Percentiles rank a stretch among this genome's conserved stretches.
Conservation (phyloP, 2,329 filamentous ascomycete genomes). For the Ilyonectria destructans region DNA sequence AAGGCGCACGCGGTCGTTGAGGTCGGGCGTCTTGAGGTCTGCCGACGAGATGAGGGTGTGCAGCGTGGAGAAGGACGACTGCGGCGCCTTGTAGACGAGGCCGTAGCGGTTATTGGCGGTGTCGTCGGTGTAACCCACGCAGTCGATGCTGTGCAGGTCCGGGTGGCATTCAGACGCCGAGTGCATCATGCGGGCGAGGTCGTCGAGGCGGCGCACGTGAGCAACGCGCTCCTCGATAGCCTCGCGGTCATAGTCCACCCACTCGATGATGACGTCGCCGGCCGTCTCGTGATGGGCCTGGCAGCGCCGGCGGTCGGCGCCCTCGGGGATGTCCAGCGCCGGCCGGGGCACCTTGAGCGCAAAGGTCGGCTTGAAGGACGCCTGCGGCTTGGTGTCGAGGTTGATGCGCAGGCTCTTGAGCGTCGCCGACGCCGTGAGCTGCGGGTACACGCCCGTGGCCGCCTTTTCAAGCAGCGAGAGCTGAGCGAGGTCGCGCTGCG, state of each 20-base stretch:
- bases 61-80: conserved; percentile 57
- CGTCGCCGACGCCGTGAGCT: conserved; percentile 60
- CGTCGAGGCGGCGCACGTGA: conserved; percentile 63
- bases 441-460: conserved; percentile 59
- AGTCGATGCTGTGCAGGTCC: conserved; percentile 64
- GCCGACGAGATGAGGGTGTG: conserved; percentile 55
- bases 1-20: conserved; percentile 61
- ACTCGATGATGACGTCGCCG: conserved; percentile 61
- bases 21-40: conserved; percentile 62
- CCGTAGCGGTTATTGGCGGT: conserved; percentile 58
- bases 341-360: conserved; percentile 58
- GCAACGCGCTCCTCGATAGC: conserved; percentile 60
- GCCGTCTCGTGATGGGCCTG: conserved; percentile 54
- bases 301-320: conserved; percentile 44
- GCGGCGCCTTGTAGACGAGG: conserved; percentile 60
- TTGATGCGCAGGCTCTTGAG: conserved; percentile 65
- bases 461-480: conserved; percentile 61
- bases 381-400: conserved; percentile 59
- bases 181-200: conserved; percentile 65
- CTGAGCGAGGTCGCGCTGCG: conserved; percentile 59
- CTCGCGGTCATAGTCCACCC: conserved; percentile 63
- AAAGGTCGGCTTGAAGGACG: conserved; percentile 60
- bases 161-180: conserved; percentile 62
- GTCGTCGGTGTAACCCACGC: conserved; percentile 65
- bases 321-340: conserved; percentile 48